Percentiles rank a stretch among this genome's conserved stretches.
Evolutionary conservation across 306 rosid genomes (phyloP).

Genomic region (Rosa persica): DNA sequence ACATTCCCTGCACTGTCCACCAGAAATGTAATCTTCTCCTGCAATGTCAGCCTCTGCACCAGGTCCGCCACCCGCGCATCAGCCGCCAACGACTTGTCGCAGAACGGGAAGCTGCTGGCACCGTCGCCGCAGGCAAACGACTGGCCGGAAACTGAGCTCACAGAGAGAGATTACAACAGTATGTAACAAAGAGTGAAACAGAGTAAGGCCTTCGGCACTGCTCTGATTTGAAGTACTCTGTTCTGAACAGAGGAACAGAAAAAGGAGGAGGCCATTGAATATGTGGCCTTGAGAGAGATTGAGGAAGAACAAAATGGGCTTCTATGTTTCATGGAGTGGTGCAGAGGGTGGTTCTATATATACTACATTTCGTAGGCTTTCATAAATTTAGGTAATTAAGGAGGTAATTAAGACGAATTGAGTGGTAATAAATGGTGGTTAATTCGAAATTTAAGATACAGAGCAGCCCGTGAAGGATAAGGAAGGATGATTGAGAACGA

Average conservation of each 20-base stretch:
- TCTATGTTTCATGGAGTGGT: background rate
- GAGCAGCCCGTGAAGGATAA: conserved; percentile 58
- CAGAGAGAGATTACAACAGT: conserved; percentile 1
- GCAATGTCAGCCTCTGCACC: conserved; percentile 74
- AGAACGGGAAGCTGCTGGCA: conserved; percentile 52
- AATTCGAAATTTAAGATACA: conserved; percentile 7
- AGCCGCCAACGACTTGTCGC: conserved; percentile 48
- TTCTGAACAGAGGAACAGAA: conserved; percentile 8
- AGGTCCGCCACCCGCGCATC: conserved; percentile 60
- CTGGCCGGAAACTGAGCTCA: conserved; percentile 40
- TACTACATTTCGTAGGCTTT: background rate
- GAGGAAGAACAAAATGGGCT: background rate
- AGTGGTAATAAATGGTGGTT: background rate
- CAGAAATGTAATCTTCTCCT: conserved; percentile 69
- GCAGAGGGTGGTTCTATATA: background rate
- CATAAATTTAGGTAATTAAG: background rate
- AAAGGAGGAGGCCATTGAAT: conserved; percentile 35
- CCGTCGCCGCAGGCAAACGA: conserved; percentile 63
- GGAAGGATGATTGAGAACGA: background rate
- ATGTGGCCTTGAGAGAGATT: background rate
- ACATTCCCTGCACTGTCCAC: conserved; percentile 55
- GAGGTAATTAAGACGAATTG: background rate
- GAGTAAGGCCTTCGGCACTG: conserved; percentile 28
- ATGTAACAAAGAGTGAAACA: conserved; percentile 23
- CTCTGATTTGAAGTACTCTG: conserved; percentile 18